Evolutionary conservation across 176 grass and related monocot species (phyloP), one percentile per base, ranked within the genome.

Genomic region (Aegilops speltoides): DNA sequence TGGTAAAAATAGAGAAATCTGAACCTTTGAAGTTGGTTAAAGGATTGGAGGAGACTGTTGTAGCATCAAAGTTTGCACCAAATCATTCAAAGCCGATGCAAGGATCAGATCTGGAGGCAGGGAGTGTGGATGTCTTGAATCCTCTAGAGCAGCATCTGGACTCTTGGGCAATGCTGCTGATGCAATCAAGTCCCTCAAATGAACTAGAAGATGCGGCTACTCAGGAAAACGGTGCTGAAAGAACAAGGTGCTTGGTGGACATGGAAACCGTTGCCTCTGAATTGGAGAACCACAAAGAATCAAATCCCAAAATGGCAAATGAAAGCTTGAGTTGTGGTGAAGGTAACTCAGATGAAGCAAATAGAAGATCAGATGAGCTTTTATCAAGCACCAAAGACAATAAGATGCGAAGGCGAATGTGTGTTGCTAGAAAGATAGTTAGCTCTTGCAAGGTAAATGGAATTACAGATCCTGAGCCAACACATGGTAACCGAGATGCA

Each of bases 321-420:
- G 74, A 77, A 56, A 56, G 74, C 74, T 56, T 77, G 74, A 17
- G 20, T 77, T 77, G 46, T 31, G 54, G 11, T 56, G 46, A 77
- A 77, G 74, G 17, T 10, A 77, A 56, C 46, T 77, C 28, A 10
- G 74, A 56, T 22, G 50, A 32, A 76, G 8, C 25, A 22, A 76
- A 56, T 13, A 22, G 74, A 54, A 54, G 8, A 77, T 77, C 74
- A 77, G 74, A 77, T 77, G 74, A 56, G 46, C 45, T 77, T 77
- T 77, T 57, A 77, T 54, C 28, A 25, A 76, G 73, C 45, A 77
- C 74, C 74, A 77, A 77, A 77, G 28, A 3, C 29, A 77, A 57
- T 28, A 56, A 33, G 25, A 56, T 12, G 4, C 28, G 25, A 56
- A 76, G 8, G 73, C 73, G 25, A 56, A 33, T 57, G 17, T 31